Conservation (phyloP, 345 rosid genomes). For the Gossypium thurberi region DNA sequence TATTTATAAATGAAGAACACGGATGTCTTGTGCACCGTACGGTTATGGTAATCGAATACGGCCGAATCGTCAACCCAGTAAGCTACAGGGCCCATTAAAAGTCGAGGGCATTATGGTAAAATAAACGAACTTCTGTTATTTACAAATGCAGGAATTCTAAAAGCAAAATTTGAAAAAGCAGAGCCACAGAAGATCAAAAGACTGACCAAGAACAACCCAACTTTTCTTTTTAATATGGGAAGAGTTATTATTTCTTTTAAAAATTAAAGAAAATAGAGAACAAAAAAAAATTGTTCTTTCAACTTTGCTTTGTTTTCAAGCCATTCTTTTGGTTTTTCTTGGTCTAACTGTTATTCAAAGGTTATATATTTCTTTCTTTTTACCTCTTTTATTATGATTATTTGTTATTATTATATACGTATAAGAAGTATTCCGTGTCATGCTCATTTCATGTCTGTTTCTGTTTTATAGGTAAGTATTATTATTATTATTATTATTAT, state of each 20-base stretch:
- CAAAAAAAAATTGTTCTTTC: constrained; percentile 13
- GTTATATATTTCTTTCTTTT: constrained; percentile 1
- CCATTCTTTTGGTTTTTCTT: constrained; percentile 27
- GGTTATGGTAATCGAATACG: too few species aligned
- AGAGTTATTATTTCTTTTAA: not conserved
- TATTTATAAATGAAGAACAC: too few species aligned
- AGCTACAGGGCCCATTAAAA: too few species aligned
- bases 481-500: too few species aligned
- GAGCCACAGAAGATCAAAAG: constrained; percentile 12
- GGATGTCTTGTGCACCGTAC: too few species aligned
- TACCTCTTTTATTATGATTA: not conserved
- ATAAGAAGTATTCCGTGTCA: not conserved
- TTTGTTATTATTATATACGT: not conserved
- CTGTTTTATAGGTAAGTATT: not conserved
- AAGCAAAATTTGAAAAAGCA: not conserved
- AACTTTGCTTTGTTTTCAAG: constrained; percentile 53
- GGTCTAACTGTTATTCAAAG: not conserved
- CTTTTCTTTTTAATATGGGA: not conserved
- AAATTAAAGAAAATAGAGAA: not conserved
- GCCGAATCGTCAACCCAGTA: too few species aligned
- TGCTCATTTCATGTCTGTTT: not conserved
- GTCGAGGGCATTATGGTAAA: not conserved
- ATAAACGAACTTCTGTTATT: not conserved
- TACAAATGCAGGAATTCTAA: not conserved
- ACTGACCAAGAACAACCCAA: not conserved